Evolutionary conservation across 2,329 filamentous ascomycete species (phyloP).

Genomic region (Phoma herbarum): DNA sequence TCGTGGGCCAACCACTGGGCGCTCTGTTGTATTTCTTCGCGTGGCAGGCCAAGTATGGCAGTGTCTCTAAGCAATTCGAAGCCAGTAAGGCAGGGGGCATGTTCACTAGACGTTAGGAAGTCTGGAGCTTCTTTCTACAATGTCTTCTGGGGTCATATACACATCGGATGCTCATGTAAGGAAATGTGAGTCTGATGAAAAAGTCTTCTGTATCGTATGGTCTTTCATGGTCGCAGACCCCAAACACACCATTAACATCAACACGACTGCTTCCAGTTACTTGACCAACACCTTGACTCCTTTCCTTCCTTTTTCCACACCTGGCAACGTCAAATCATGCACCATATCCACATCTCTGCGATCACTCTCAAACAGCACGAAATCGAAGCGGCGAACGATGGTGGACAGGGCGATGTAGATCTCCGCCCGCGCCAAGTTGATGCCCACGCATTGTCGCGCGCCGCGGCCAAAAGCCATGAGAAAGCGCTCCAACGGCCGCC

Average conservation of each 20-base stretch:
- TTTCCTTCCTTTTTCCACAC: conserved; percentile 4
- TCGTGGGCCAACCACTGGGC: conserved; percentile 92
- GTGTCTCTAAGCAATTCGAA: conserved; percentile 63
- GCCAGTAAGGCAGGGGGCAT: conserved; percentile 35
- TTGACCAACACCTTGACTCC: conserved; percentile 20
- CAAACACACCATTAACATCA: no score
- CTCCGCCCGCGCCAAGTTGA: conserved; percentile 23
- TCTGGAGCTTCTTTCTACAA: not conserved
- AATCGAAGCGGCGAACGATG: conserved; percentile 20
- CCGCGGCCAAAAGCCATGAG: conserved; percentile 25
- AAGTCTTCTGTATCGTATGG: no score
- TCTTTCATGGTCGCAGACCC: no score
- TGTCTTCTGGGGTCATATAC: conserved; percentile 34
- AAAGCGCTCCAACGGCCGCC: conserved; percentile 21
- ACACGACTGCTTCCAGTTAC: no score
- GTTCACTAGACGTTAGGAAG: conserved; percentile 26
- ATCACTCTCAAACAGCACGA: conserved; percentile 22
- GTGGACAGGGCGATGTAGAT: conserved; percentile 21
- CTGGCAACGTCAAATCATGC: conserved; percentile 23
- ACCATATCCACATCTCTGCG: conserved; percentile 21
- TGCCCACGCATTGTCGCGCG: conserved; percentile 23
- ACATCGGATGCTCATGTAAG: not conserved
- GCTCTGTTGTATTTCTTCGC: conserved; percentile 96
- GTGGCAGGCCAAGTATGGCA: conserved; percentile 98
- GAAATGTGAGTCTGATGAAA: no score